Conservation (phyloP, 1,284 basidiomycete species). For the Ceratobasidium papillatum region DNA sequence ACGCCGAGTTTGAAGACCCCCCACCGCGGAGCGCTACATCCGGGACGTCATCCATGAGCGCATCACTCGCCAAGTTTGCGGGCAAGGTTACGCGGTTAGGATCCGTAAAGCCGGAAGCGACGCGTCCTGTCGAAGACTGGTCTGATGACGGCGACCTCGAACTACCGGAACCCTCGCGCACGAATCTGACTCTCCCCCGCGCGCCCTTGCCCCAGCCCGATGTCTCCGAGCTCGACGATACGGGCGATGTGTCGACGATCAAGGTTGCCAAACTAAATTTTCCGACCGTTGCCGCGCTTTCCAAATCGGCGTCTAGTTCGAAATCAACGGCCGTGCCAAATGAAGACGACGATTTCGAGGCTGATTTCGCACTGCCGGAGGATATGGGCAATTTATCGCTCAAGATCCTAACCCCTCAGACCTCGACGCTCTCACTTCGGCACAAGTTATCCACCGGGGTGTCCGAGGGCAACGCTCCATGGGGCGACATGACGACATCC, state of each 20-base stretch:
- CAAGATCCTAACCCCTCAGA: conserved; percentile 72
- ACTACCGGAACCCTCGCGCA: conserved; percentile 38
- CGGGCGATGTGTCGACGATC: conserved; percentile 81
- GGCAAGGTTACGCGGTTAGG: conserved; percentile 43
- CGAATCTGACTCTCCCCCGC: conserved; percentile 54
- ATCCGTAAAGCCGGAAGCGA: conserved; percentile 14
- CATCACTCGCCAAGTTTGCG: conserved; percentile 28
- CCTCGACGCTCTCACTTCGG: conserved; percentile 80
- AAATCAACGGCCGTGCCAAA: conserved; percentile 51
- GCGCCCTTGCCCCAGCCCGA: conserved; percentile 57
- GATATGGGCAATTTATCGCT: conserved; percentile 80
- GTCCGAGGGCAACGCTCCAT: conserved; percentile 49
- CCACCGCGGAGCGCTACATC: conserved; percentile 39
- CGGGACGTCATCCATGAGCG: conserved; percentile 41
- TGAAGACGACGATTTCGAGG: conserved; percentile 73
- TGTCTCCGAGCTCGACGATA: conserved; percentile 65
- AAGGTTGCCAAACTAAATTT: conserved; percentile 64
- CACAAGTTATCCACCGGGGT: conserved; percentile 41
- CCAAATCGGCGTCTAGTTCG: conserved; percentile 50
- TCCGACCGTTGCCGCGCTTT: conserved; percentile 5
- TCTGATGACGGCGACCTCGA: conserved; percentile 49
- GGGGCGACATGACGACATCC: conserved; percentile 82
- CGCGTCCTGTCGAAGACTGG: conserved; percentile 46
- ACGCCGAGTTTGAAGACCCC: conserved; percentile 69
- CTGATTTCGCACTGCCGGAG: conserved; percentile 76